phyloP scores from a whole-genome alignment of 1,139 yeast species.

The Kodamaea ohmeri region DNA sequence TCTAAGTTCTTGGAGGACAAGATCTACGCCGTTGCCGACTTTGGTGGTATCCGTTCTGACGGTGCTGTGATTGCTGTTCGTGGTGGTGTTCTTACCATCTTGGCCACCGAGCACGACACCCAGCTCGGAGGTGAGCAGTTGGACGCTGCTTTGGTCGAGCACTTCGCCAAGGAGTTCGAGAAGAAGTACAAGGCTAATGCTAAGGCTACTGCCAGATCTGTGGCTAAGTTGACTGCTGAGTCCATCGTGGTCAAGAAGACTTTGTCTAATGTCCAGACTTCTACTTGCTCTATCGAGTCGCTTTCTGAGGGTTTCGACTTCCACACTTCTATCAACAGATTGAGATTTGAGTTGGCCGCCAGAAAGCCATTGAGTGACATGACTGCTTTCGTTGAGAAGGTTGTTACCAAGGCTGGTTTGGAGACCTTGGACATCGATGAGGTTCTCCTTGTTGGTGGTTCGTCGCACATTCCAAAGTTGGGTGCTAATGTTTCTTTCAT shows the following conservation, averaged over 20 bases:
- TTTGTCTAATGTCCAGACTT: constrained; percentile 81
- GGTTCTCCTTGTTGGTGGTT: constrained; percentile 91
- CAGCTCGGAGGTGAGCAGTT: constrained; percentile 86
- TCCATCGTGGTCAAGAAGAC: constrained; percentile 88
- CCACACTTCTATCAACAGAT: constrained; percentile 89
- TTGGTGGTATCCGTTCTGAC: constrained; percentile 95
- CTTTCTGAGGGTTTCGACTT: constrained; percentile 92
- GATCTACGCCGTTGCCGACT: constrained; percentile 88
- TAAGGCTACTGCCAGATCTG: constrained; percentile 73
- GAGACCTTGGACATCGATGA: constrained; percentile 88
- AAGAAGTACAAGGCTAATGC: constrained; percentile 85
- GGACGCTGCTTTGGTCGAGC: constrained; percentile 77
- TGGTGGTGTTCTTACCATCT: constrained; percentile 87
- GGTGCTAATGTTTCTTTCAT: constrained; percentile 68
- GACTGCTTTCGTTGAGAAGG: constrained; percentile 71
- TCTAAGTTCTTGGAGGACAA: constrained; percentile 65
- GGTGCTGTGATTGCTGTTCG: constrained; percentile 92
- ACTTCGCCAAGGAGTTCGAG: constrained; percentile 89
- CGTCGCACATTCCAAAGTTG: constrained; percentile 88
- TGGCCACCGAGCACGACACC: constrained; percentile 81
- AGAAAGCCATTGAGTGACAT: constrained; percentile 75
- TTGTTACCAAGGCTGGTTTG: constrained; percentile 76
- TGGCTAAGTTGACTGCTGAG: constrained; percentile 86
- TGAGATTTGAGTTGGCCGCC: constrained; percentile 87
- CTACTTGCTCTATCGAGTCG: constrained; percentile 93